These are phyloP conservation scores for Alternaria postmessia DNA, from an alignment of 2,329 filamentous ascomycete genomes.

Conservation along the genomic window DNA sequence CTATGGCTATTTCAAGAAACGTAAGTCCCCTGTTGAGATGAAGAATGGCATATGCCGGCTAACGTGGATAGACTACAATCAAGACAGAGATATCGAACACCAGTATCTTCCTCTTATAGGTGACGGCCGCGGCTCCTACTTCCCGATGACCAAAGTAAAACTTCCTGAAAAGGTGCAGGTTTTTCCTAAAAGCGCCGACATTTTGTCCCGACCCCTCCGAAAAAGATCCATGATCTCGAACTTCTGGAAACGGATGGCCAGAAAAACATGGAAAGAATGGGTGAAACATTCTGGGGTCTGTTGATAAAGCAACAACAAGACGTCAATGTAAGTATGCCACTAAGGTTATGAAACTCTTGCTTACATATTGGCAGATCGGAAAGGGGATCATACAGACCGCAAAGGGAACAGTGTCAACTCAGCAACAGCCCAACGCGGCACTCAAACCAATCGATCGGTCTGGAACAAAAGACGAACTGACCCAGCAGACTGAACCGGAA, in stretches of 20 bases:
- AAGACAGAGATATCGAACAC: neutral
- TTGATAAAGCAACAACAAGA: neutral
- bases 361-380: neutral
- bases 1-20: neutral
- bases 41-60: too few relatives aligned
- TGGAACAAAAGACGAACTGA: too few relatives aligned
- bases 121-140: neutral
- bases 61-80: neutral
- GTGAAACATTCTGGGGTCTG: neutral
- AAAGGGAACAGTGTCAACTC: too few relatives aligned
- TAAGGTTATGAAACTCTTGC: neutral
- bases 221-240: neutral
- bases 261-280: neutral
- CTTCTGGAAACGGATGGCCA: neutral
- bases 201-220: neutral
- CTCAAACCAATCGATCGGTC: too few relatives aligned
- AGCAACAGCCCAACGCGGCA: too few relatives aligned
- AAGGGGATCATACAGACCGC: neutral
- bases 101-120: neutral
- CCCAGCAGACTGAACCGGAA: too few relatives aligned
- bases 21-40: neutral
- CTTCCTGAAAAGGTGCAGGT: neutral
- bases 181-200: neutral
- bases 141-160: neutral
- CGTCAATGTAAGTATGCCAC: neutral